These are phyloP conservation scores for Pelargonium australe DNA, from an alignment of 441 rosid genomes.

Conservation along the genomic window DNA sequence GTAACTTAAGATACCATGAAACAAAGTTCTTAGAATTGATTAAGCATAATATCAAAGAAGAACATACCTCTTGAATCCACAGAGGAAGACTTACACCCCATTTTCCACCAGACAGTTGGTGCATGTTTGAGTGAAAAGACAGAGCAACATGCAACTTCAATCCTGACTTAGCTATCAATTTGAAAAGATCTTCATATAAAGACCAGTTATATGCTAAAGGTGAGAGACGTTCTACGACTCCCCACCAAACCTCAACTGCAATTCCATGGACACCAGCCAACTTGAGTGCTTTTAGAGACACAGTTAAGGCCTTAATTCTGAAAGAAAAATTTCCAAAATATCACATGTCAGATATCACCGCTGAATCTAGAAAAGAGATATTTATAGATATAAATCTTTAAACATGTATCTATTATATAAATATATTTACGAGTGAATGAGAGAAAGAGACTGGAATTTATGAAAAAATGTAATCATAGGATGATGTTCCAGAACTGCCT, in stretches of 20 bases:
- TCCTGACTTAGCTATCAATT: slow-evolving; percentile 45
- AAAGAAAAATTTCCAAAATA: slow-evolving; percentile 27
- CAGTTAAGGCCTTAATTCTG: slow-evolving; percentile 59
- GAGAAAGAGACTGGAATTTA: neutral
- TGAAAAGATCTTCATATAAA: slow-evolving; percentile 53
- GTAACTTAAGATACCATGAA: neutral
- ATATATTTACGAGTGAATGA: neutral
- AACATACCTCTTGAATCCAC: slow-evolving; percentile 46
- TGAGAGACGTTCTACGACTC: slow-evolving; percentile 49
- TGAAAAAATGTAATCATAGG: neutral
- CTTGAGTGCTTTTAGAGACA: slow-evolving; percentile 64
- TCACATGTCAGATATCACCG: slow-evolving; percentile 13
- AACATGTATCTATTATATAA: neutral
- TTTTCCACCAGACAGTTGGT: slow-evolving; percentile 30
- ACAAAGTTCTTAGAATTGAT: neutral
- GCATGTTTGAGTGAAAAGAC: slow-evolving; percentile 54
- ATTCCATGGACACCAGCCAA: slow-evolving; percentile 65
- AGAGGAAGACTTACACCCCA: slow-evolving; percentile 52
- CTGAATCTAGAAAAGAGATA: slow-evolving; percentile 7
- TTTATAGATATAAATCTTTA: neutral
- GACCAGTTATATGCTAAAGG: slow-evolving; percentile 57
- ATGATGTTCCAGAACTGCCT: neutral
- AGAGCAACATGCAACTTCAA: slow-evolving; percentile 52
- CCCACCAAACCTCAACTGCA: slow-evolving; percentile 73
- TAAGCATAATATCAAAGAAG: neutral